Percentiles rank a stretch among this genome's conserved stretches.
These are phyloP conservation scores for Ophidiomyces ophidiicola DNA, from an alignment of 2,329 filamentous ascomycete species.

Conservation along the genomic window DNA sequence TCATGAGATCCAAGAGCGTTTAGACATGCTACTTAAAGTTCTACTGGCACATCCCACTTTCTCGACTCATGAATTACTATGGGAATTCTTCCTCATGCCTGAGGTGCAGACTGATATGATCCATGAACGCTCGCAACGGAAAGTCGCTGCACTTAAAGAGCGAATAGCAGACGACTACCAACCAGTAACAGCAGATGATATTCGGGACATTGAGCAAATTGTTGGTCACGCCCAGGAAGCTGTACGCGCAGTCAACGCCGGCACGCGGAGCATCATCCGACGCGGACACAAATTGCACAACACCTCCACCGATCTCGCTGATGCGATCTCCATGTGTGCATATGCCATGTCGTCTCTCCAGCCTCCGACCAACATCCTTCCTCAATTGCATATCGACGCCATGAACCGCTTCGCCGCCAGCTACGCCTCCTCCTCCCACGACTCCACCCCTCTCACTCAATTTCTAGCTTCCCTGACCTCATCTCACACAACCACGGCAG, in stretches of 20 bases:
- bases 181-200: slow-evolving; percentile 57
- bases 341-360: slow-evolving; percentile 41
- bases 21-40: slow-evolving; percentile 79
- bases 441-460: slow-evolving; percentile 58
- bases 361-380: slow-evolving; percentile 49
- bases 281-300: slow-evolving; percentile 63
- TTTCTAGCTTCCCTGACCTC: slow-evolving; percentile 69
- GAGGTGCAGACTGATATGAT: slow-evolving; percentile 86
- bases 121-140: slow-evolving; percentile 73
- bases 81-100: slow-evolving; percentile 97
- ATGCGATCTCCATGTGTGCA: slow-evolving; percentile 32
- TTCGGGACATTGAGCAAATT: slow-evolving; percentile 84
- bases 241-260: slow-evolving; percentile 70
- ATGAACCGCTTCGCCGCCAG: slow-evolving; percentile 58
- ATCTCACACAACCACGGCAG: slow-evolving; percentile 71
- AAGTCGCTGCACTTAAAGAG: slow-evolving; percentile 70
- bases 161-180: slow-evolving; percentile 80
- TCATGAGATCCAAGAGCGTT: slow-evolving; percentile 71
- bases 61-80: slow-evolving; percentile 89
- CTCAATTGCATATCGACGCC: slow-evolving; percentile 53
- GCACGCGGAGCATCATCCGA: slow-evolving; percentile 69
- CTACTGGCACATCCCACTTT: slow-evolving; percentile 84
- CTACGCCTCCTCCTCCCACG: slow-evolving; percentile 47
- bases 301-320: slow-evolving; percentile 40
- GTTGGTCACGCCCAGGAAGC: slow-evolving; percentile 83